A percentile compares a stretch with the other conserved stretches of the same genome.
These are phyloP conservation scores for Rhytidhysteron rufulum DNA, from an alignment of 2,329 filamentous ascomycete genomes.

Conservation along the genomic window DNA sequence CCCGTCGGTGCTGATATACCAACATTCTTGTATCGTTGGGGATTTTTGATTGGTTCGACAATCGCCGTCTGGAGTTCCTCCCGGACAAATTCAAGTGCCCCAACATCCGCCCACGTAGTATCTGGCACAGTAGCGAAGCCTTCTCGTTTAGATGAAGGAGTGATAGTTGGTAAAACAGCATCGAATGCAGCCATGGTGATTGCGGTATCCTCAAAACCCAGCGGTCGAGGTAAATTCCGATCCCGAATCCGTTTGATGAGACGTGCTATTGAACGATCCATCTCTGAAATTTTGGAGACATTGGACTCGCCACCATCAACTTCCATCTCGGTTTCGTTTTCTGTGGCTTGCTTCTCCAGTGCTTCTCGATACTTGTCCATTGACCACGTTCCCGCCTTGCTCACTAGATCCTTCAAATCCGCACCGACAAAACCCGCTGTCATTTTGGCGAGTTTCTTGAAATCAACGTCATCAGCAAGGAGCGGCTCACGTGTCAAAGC, in stretches of 20 bases:
- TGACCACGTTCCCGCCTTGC: slow-evolving; percentile 62
- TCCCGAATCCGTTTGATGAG: slow-evolving; percentile 51
- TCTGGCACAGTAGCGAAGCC: slow-evolving; percentile 93
- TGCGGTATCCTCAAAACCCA: slow-evolving; percentile 51
- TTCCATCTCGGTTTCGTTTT: slow-evolving; percentile 46
- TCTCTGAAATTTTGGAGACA: slow-evolving; percentile 12
- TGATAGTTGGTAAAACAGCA: slow-evolving; percentile 68
- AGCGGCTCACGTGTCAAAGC: slow-evolving; percentile 65
- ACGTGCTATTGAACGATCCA: slow-evolving; percentile 30
- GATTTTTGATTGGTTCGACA: slow-evolving; percentile 81
- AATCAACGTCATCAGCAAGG: slow-evolving; percentile 68
- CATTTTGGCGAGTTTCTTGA: slow-evolving; percentile 68
- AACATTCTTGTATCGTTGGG: slow-evolving; percentile 69
- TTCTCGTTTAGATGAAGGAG: slow-evolving; percentile 82
- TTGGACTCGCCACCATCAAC: slow-evolving; percentile 38
- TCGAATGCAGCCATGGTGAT: slow-evolving; percentile 69
- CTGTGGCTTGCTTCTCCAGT: slow-evolving; percentile 40
- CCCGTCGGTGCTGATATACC: slow-evolving; percentile 80
- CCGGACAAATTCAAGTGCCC: slow-evolving; percentile 75
- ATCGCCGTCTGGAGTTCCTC: slow-evolving; percentile 81
- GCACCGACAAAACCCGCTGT: slow-evolving; percentile 93
- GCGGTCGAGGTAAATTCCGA: slow-evolving; percentile 48
- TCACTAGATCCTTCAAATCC: slow-evolving; percentile 71
- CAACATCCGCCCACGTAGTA: slow-evolving; percentile 90
- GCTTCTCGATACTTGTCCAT: slow-evolving; percentile 58